Conservation (phyloP, 2,329 filamentous ascomycete genomes). For the Drechslerella coelobrocha region DNA sequence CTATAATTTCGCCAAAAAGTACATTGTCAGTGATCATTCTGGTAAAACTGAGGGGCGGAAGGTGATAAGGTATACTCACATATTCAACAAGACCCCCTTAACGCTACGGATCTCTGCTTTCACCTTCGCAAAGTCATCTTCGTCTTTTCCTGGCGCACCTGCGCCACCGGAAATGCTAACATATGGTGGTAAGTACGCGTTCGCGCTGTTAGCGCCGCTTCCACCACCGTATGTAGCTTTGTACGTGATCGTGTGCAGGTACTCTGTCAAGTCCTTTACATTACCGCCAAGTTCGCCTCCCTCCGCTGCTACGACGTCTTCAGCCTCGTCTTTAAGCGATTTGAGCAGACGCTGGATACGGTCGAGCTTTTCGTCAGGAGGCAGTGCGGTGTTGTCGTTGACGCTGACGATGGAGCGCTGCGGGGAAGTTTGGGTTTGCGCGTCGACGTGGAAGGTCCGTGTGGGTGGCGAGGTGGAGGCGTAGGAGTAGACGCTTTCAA, state of each 20-base stretch:
- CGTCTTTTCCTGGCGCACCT: slow-evolving; percentile 62
- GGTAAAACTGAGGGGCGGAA: background rate
- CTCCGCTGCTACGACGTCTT: slow-evolving; percentile 51
- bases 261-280: slow-evolving; percentile 67
- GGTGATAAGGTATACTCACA: slow-evolving; percentile 40
- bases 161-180: slow-evolving; percentile 59
- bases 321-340: slow-evolving; percentile 53
- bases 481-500: slow-evolving; percentile 44
- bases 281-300: slow-evolving; percentile 55
- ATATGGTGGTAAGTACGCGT: slow-evolving; percentile 58
- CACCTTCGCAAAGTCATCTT: slow-evolving; percentile 74
- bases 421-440: slow-evolving; percentile 76
- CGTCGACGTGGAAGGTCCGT: slow-evolving; percentile 81
- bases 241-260: slow-evolving; percentile 69
- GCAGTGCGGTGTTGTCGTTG: slow-evolving; percentile 52
- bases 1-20: slow-evolving; percentile 27
- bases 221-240: slow-evolving; percentile 56
- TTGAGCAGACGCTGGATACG: slow-evolving; percentile 52
- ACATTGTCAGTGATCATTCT: slow-evolving; percentile 3
- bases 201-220: slow-evolving; percentile 28
- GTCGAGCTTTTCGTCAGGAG: slow-evolving; percentile 54
- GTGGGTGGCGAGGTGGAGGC: slow-evolving; percentile 69
- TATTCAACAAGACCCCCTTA: slow-evolving; percentile 75
- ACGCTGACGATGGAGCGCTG: slow-evolving; percentile 58
- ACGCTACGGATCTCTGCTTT: slow-evolving; percentile 78